Evolutionary conservation across 768 basidiomycete genomes (phyloP), one percentile per base, ranked within the genome.

Genomic region (Obba rivulosa): DNA sequence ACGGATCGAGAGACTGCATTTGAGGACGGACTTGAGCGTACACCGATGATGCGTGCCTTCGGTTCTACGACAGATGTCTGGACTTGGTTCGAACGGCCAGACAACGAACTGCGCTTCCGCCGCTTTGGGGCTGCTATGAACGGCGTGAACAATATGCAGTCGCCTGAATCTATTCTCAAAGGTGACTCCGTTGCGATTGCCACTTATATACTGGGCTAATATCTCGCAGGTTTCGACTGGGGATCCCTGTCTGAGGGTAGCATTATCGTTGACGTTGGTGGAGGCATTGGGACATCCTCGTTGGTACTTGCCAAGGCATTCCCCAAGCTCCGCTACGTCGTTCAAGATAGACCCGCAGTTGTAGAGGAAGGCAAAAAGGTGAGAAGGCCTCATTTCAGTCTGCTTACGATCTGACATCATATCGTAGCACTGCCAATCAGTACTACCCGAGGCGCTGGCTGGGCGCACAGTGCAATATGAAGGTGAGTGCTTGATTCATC

Each of bases 221-320:
- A 31, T 31, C 13, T 31, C 28, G 45, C 46, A 85, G 85, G 73
- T 1, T 84, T 81, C 55, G 72, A 78, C 34, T 87, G 85, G 78
- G 56, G 66, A 14, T 60, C 71, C 5, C 69, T 87, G 24, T 69
- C 72, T 0, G 59, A 60, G n/a, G 75, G 72, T 10, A 70, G 77
- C 8, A 59, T 78, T 2, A 66, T 86, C 10, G 76, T 86, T 4
- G 85, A 87, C 48, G 81, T 86, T 2, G 84, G 85, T 1, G 85
- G 85, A 11, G 84, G 85, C 2, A 79, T 85, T 25, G 85, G 85
- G 10, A 72, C 71, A 21, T 71, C 71, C 2, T 69, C 71, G 2
- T 66, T 77, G 66, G 53, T 66, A 35, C 68, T 77, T 25, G 72
- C 67, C 14, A 62, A 67, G 18, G 62, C 70, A 3, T 69, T 77